These are phyloP conservation scores for Eucalyptus sp. DNA, from an alignment of 345 rosid species.

Conservation along the genomic window DNA sequence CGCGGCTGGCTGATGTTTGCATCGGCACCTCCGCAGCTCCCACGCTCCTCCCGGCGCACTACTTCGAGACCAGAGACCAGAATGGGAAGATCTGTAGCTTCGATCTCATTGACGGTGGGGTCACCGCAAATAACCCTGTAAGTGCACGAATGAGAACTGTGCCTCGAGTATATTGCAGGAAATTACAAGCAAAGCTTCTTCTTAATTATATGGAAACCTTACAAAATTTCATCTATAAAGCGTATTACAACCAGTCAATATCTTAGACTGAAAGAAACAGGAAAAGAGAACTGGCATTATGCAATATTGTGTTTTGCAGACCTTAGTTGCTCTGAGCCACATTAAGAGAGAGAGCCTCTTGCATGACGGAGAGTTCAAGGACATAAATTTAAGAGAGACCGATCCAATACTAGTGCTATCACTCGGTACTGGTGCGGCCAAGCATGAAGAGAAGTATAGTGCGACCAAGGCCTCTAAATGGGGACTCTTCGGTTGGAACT, in stretches of 20 bases:
- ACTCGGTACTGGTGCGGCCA: slow-evolving; percentile 7
- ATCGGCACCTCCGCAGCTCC: slow-evolving; percentile 16
- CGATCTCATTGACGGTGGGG: slow-evolving; percentile 16
- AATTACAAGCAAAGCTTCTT: neutral
- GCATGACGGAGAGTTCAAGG: neutral
- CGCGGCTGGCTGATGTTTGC: slow-evolving; percentile 8
- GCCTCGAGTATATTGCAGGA: neutral
- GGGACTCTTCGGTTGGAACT: slow-evolving; percentile 4
- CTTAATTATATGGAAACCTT: neutral
- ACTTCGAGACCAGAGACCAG: neutral
- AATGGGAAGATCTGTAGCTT: neutral
- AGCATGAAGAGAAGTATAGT: slow-evolving; percentile 1
- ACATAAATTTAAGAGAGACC: neutral
- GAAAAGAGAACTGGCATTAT: neutral
- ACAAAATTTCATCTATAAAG: neutral
- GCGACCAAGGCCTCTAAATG: slow-evolving; percentile 9
- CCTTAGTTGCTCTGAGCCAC: neutral
- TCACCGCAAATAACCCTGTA: slow-evolving; percentile 17
- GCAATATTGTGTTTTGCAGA: neutral
- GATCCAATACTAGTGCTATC: neutral
- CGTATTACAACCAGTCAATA: neutral
- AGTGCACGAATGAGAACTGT: neutral
- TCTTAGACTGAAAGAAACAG: neutral
- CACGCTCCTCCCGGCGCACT: slow-evolving; percentile 3
- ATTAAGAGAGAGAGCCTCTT: neutral